Conservation (phyloP, 257 asterid genomes). For the Solanum medicagineum region DNA sequence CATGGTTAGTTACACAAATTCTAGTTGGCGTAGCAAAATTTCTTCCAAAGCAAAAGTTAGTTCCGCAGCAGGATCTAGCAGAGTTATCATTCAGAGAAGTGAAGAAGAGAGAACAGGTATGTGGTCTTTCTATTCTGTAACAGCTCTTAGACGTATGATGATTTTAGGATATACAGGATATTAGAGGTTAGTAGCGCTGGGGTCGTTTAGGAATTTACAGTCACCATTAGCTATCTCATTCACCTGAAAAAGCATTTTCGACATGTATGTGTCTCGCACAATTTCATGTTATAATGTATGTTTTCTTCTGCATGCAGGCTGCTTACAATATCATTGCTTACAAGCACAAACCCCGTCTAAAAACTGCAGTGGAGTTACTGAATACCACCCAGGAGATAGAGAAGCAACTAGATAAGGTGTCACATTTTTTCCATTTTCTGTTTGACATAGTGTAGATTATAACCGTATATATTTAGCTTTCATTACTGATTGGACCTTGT, state of each 20-base stretch:
- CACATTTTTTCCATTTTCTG: not conserved
- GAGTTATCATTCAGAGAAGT: constrained; percentile 60
- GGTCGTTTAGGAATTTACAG: not conserved
- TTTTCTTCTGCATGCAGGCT: constrained; percentile 28
- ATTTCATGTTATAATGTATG: not conserved
- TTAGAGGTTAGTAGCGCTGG: not conserved
- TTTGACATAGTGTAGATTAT: not conserved
- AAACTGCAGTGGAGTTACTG: constrained; percentile 81
- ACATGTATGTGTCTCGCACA: not conserved
- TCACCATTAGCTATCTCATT: not conserved
- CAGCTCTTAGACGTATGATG: not conserved
- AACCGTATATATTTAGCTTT: not conserved
- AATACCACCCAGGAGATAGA: constrained; percentile 71
- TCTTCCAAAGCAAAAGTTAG: constrained; percentile 73
- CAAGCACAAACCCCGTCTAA: constrained; percentile 71
- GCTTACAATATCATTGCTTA: constrained; percentile 56
- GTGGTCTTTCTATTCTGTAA: constrained; percentile 6
- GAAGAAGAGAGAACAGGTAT: constrained; percentile 55
- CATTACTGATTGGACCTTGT: not conserved
- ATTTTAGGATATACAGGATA: not conserved
- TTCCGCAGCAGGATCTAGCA: constrained; percentile 71
- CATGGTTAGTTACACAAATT: constrained; percentile 54
- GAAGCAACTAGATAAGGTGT: constrained; percentile 54
- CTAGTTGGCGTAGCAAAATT: constrained; percentile 63
- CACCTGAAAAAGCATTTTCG: not conserved